Percentiles rank a stretch among this genome's conserved stretches.
Conservation (phyloP, 2,329 filamentous ascomycete genomes). For the Fusarium zealandicum region DNA sequence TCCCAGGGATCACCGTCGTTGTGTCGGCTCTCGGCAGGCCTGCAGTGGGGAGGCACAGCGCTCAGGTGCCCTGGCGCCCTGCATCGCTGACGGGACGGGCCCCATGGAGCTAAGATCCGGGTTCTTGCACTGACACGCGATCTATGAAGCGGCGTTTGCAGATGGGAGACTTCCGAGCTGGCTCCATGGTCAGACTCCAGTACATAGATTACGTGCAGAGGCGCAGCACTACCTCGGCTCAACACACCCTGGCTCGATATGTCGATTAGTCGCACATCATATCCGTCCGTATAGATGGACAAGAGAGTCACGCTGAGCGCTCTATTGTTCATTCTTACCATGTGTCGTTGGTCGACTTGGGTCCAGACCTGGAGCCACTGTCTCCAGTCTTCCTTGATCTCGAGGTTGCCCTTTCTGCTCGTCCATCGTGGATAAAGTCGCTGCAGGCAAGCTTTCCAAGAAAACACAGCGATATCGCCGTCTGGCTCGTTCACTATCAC, state of each 20-base stretch:
- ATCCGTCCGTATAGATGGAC: too few relatives aligned
- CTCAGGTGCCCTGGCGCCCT: neutral
- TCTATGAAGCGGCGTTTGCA: conserved; percentile 1
- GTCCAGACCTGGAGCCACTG: neutral
- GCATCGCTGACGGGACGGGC: neutral
- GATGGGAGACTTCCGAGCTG: conserved; percentile 3
- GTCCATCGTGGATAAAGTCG: conserved; percentile 13
- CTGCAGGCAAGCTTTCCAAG: neutral
- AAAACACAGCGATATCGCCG: neutral
- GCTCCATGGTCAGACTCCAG: neutral
- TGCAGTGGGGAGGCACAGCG: conserved; percentile 2
- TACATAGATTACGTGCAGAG: neutral
- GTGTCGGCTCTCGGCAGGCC: neutral
- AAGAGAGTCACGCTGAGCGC: neutral
- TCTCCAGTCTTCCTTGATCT: conserved; percentile 15
- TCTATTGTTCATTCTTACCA: neutral
- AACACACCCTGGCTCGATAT: neutral
- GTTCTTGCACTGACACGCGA: neutral
- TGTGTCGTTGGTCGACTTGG: too few relatives aligned
- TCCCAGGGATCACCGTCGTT: neutral
- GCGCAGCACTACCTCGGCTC: neutral
- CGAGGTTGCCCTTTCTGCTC: neutral
- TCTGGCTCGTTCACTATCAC: neutral
- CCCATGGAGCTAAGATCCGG: conserved; percentile 4
- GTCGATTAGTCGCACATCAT: neutral